Percentiles rank a stretch among this genome's conserved stretches.
phyloP scores from a whole-genome alignment of 768 basidiomycete genomes.

The Collybia nuda region DNA sequence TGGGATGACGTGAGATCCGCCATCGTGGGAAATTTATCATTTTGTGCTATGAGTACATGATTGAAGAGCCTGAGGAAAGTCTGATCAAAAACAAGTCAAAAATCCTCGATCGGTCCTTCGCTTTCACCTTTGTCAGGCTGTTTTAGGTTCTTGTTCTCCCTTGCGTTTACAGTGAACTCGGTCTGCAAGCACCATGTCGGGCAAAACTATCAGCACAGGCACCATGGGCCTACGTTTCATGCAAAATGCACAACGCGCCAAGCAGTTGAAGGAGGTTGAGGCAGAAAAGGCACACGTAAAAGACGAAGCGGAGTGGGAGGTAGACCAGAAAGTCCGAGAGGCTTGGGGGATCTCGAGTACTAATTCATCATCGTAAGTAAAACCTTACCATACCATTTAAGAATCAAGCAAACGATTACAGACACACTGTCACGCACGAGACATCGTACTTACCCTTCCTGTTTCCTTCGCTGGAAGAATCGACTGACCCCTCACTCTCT shows the following conservation, averaged over 20 bases:
- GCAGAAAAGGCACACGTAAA: conserved; percentile 52
- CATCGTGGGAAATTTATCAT: too few relatives aligned
- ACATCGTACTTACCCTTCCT: conserved; percentile 68
- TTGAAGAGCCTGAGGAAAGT: too few relatives aligned
- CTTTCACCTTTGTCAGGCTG: too few relatives aligned
- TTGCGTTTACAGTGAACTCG: too few relatives aligned
- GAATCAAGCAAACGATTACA: conserved; percentile 5
- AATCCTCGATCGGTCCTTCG: too few relatives aligned
- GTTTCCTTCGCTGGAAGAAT: conserved; percentile 36
- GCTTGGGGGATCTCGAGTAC: conserved; percentile 42
- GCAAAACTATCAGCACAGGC: conserved; percentile 59
- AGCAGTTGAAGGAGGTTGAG: conserved; percentile 48
- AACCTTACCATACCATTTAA: conserved; percentile 3
- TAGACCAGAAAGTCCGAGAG: conserved; percentile 49
- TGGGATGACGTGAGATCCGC: too few relatives aligned
- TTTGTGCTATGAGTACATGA: too few relatives aligned
- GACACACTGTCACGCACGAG: conserved; percentile 47
- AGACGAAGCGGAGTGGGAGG: conserved; percentile 68
- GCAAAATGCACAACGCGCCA: conserved; percentile 65
- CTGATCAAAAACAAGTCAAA: too few relatives aligned
- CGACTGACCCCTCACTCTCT: conserved; percentile 13
- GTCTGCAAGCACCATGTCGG: conserved; percentile 26
- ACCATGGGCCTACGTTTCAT: conserved; percentile 70
- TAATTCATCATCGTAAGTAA: conserved; percentile 19
- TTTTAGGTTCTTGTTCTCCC: too few relatives aligned